Conservation (phyloP, 139 green algal genomes). For the Diplosphaera chodatii region DNA sequence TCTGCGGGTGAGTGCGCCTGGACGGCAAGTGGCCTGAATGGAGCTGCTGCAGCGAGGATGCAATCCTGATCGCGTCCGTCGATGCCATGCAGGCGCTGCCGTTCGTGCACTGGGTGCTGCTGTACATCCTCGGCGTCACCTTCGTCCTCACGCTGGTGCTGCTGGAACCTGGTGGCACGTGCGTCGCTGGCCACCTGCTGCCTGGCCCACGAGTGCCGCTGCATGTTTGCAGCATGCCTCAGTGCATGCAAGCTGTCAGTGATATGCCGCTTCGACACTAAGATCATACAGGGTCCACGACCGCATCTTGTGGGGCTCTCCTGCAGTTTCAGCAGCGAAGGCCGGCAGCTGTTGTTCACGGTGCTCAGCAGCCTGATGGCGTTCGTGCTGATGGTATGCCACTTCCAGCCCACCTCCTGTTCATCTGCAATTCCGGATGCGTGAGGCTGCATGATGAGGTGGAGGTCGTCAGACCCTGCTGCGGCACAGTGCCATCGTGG, state of each 20-base stretch:
- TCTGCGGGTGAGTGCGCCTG: not conserved
- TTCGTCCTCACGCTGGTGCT: conserved; percentile 32
- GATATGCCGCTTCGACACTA: too few relatives aligned
- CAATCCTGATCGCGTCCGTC: too few relatives aligned
- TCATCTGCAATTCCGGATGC: too few relatives aligned
- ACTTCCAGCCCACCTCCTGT: too few relatives aligned
- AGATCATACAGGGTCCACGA: too few relatives aligned
- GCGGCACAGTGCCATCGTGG: not conserved
- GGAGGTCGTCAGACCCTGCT: too few relatives aligned
- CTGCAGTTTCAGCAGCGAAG: conserved; percentile 28
- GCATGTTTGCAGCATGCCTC: too few relatives aligned
- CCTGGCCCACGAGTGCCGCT: too few relatives aligned
- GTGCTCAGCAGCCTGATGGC: conserved; percentile 25
- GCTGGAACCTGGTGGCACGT: conserved; percentile 22
- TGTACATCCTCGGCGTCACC: conserved; percentile 24
- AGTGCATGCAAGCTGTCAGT: too few relatives aligned
- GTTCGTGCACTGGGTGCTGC: conserved; percentile 26
- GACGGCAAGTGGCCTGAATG: too few relatives aligned
- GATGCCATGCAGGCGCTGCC: conserved; percentile 16
- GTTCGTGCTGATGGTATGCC: conserved; percentile 27
- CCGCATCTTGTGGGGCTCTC: not conserved
- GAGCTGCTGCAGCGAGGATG: too few relatives aligned
- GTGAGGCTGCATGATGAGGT: too few relatives aligned
- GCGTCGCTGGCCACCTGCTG: not conserved
- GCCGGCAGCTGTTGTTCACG: conserved; percentile 29